Percentiles rank a stretch among this genome's conserved stretches.
These are phyloP conservation scores for Pyrenopolyporus hunteri DNA, from an alignment of 495 filamentous ascomycete genomes.

Conservation along the genomic window DNA sequence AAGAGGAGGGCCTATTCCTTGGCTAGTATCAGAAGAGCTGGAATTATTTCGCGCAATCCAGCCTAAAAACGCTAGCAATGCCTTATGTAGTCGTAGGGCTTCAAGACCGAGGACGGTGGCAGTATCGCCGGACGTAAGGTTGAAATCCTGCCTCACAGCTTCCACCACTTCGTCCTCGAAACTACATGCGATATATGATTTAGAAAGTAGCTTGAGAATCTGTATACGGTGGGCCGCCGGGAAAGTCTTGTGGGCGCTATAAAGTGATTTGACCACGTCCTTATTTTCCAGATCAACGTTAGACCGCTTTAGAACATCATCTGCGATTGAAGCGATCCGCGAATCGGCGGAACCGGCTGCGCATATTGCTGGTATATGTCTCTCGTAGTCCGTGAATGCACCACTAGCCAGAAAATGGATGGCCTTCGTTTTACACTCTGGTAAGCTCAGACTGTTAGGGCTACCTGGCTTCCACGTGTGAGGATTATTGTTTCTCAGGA, in stretches of 20 bases:
- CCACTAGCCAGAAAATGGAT: constrained; percentile 79
- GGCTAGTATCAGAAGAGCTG: constrained; percentile 58
- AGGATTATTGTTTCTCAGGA: constrained; percentile 70
- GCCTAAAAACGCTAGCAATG: constrained; percentile 86
- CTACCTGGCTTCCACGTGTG: constrained; percentile 70
- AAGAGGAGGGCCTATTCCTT: constrained; percentile 69
- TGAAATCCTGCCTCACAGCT: constrained; percentile 70
- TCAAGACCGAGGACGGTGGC: constrained; percentile 65
- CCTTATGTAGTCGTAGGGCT: constrained; percentile 73
- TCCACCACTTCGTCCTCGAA: constrained; percentile 68
- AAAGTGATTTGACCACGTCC: constrained; percentile 66
- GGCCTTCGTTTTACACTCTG: constrained; percentile 68
- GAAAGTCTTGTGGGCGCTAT: constrained; percentile 72
- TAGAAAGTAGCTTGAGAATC: constrained; percentile 74
- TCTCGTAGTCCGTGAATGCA: constrained; percentile 78
- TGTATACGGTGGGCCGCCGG: constrained; percentile 75
- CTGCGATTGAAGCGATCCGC: constrained; percentile 76
- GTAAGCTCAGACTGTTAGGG: constrained; percentile 67
- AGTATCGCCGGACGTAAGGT: constrained; percentile 43
- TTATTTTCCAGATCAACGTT: constrained; percentile 73
- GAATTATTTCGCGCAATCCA: constrained; percentile 81
- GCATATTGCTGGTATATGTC: constrained; percentile 82
- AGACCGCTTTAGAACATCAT: constrained; percentile 82
- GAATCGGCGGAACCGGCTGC: constrained; percentile 83
- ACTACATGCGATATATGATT: constrained; percentile 69